These are phyloP conservation scores for Lomentospora prolificans DNA, from an alignment of 2,329 filamentous ascomycete species.

Conservation along the genomic window DNA sequence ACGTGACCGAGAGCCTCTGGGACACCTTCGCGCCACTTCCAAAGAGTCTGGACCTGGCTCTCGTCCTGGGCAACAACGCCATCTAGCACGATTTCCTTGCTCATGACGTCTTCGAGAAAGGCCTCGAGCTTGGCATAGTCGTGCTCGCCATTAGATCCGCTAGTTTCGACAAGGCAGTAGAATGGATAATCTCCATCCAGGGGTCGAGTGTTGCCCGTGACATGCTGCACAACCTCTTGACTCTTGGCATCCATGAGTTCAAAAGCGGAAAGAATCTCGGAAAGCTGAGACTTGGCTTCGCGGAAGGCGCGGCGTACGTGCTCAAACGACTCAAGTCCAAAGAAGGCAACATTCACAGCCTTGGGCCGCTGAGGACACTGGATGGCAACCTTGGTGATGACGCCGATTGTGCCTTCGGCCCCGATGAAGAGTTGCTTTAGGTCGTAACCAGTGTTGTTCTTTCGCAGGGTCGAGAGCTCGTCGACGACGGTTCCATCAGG, in stretches of 20 bases:
- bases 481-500: constrained; percentile 88
- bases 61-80: constrained; percentile 90
- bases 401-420: constrained; percentile 86
- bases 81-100: constrained; percentile 74
- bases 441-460: constrained; percentile 99
- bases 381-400: constrained; percentile 85
- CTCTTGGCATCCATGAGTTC: constrained; percentile 89
- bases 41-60: constrained; percentile 76
- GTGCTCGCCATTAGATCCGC: constrained; percentile 87
- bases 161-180: constrained; percentile 95
- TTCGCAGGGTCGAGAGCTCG: constrained; percentile 77
- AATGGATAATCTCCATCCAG: constrained; percentile 81
- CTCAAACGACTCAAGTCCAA: constrained; percentile 83
- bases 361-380: constrained; percentile 79
- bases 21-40: constrained; percentile 90
- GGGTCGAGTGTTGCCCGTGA: constrained; percentile 68
- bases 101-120: constrained; percentile 89
- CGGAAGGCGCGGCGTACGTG: constrained; percentile 78
- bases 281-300: constrained; percentile 81
- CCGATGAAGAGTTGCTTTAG: constrained; percentile 95
- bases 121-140: constrained; percentile 83
- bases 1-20: constrained; percentile 81
- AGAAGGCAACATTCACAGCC: constrained; percentile 90
- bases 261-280: constrained; percentile 93
- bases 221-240: constrained; percentile 65